Base-by-base conservation (phyloP, 495 filamentous ascomycete genomes). In the Neurospora discreta region DNA sequence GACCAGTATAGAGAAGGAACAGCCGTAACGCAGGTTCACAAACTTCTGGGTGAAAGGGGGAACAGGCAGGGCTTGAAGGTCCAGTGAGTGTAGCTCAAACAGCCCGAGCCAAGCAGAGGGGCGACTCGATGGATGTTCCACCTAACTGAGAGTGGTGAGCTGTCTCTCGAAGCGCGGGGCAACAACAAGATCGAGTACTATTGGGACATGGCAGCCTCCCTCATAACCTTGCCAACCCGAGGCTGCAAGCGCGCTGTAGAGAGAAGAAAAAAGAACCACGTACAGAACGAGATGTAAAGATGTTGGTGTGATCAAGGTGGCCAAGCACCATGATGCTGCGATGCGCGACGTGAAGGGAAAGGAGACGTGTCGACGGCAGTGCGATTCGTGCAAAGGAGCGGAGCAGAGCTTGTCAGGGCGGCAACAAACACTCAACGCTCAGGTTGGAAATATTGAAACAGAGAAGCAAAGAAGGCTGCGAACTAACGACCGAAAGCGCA, bases 271-370 rank as follows among this genome's bases (percentile, higher is more conserved):
- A 30, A 60, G 16, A 44, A 16, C 7, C 33, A 38, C 15, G 7
- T 75, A 80, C 79, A 74, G 73, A 71, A 42, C 30, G 38, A 68
- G 67, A 73, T 40, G 67, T 75, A 75, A 69, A 20, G 15, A 77
- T 77, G 71, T 65, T 69, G 67, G n/a, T 69, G 41, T 71, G 38
- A 39, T 71, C 68, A 69, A 71, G 46, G 72, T 36, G 71, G 58
- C 68, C 75, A 70, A 77, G 70, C 74, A 68, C 75, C 78, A 79
- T 80, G 77, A 72, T 77, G 78, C 58, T 74, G 73, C 38, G 71
- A 73, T 75, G 69, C 72, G 70, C 68, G 69, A 65, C 68, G 30
- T 23, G 33, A 26, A 68, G 38, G 38, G 43, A 36, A 26, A 10
- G 16, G 39, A 70, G 52, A 60, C 52, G 52, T 42, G 41, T 71